phyloP scores from a whole-genome alignment of 2,329 filamentous ascomycete species.

The Exserohilum rostratum region DNA sequence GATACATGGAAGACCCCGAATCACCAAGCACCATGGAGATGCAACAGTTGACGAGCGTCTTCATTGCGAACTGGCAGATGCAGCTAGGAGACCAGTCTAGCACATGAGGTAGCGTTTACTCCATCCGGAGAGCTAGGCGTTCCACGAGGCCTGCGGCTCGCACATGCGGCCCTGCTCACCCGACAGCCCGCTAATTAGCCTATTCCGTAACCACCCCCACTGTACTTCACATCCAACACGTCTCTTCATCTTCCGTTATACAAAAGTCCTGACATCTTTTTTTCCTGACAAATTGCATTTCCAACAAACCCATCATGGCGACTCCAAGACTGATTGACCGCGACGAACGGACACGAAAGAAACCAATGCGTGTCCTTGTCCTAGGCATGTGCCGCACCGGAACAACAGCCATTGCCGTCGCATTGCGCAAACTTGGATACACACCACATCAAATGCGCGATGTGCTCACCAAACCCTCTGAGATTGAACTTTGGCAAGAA shows the following conservation, averaged over 20 bases:
- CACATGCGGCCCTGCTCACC: slow-evolving; percentile 26
- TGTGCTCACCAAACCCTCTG: slow-evolving; percentile 24
- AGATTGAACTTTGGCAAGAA: slow-evolving; percentile 39
- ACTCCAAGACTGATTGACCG: slow-evolving; percentile 61
- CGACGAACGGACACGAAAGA: slow-evolving; percentile 66
- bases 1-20: slow-evolving; percentile 37
- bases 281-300: neutral
- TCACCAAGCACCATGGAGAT: slow-evolving; percentile 37
- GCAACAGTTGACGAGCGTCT: slow-evolving; percentile 35
- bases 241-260: slow-evolving; percentile 3
- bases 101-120: neutral
- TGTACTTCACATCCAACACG: slow-evolving; percentile 3
- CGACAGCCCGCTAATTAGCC: slow-evolving; percentile 31
- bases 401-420: slow-evolving; percentile 59
- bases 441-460: slow-evolving; percentile 33
- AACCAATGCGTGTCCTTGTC: slow-evolving; percentile 75
- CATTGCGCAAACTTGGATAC: slow-evolving; percentile 54
- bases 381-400: slow-evolving; percentile 73
- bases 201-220: slow-evolving; percentile 20
- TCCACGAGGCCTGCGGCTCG: slow-evolving; percentile 18
- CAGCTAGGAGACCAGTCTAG: slow-evolving; percentile 22
- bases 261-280: too few species aligned
- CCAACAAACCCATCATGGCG: slow-evolving; percentile 10
- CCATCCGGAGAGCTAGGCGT: slow-evolving; percentile 4
- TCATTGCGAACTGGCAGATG: slow-evolving; percentile 39